phyloP scores from a whole-genome alignment of 768 basidiomycete species.

The Pisolithus sp. region DNA sequence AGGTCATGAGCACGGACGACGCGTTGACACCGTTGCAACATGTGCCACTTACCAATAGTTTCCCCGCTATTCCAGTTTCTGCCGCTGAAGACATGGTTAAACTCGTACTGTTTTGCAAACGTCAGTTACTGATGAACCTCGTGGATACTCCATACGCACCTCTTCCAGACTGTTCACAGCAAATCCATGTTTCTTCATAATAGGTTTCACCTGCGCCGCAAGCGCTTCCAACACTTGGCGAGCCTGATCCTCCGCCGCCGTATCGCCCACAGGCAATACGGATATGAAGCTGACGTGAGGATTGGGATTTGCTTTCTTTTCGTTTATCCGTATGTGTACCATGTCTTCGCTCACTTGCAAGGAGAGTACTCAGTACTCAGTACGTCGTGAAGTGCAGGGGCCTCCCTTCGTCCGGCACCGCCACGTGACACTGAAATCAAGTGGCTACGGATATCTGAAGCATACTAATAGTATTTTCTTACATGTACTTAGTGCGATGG shows the following conservation, averaged over 20 bases:
- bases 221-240: conserved; percentile 69
- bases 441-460: no score
- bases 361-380: no score
- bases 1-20: neutral
- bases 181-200: conserved; percentile 80
- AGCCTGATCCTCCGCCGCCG: conserved; percentile 52
- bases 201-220: conserved; percentile 75
- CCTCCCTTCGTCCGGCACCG: no score
- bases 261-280: conserved; percentile 39
- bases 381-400: neutral
- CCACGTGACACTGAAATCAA: no score
- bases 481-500: no score
- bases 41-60: conserved; percentile 54
- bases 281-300: conserved; percentile 72
- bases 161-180: conserved; percentile 76
- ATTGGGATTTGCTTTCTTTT: conserved; percentile 66
- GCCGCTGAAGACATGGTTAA: conserved; percentile 72
- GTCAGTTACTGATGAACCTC: neutral
- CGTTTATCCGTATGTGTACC: conserved; percentile 73
- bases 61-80: conserved; percentile 85
- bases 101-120: conserved; percentile 52
- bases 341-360: conserved; percentile 28
- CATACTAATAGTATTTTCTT: no score
- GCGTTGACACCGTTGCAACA: neutral
- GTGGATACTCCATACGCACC: conserved; percentile 33